Evolutionary conservation across 2,329 filamentous ascomycete genomes (phyloP).

Genomic region (Fonsecaea multimorphosa): DNA sequence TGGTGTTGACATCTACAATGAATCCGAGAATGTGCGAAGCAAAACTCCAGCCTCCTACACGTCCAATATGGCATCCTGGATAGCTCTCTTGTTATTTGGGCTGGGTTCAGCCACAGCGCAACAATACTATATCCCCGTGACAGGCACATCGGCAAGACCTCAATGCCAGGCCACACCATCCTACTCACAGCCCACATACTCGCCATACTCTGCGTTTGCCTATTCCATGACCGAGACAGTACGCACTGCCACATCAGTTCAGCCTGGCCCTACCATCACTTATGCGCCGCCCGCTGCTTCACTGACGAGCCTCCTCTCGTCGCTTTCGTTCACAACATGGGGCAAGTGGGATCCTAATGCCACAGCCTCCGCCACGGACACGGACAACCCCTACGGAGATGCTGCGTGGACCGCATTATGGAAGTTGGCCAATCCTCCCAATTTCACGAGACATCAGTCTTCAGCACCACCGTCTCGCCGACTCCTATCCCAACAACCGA

Average conservation of each 20-base stretch:
- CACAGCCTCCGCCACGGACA: conserved; percentile 42
- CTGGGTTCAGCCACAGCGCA: conserved; percentile 24
- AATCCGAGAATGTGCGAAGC: not conserved
- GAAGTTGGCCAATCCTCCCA: conserved; percentile 42
- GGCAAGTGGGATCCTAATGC: conserved; percentile 45
- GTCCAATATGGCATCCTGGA: conserved; percentile 6
- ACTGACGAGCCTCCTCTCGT: conserved; percentile 39
- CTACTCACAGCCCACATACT: conserved; percentile 39
- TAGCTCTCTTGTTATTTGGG: not conserved
- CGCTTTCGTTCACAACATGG: conserved; percentile 44
- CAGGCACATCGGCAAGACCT: conserved; percentile 39
- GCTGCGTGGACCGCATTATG: conserved; percentile 48
- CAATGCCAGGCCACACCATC: conserved; percentile 37
- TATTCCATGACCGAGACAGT: conserved; percentile 44
- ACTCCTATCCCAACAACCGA: conserved; percentile 62
- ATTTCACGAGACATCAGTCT: conserved; percentile 49
- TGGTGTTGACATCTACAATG: not conserved
- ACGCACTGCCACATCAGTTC: conserved; percentile 45
- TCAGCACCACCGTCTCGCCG: conserved; percentile 58
- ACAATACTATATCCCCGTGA: conserved; percentile 42
- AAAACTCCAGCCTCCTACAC: not conserved
- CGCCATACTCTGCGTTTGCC: conserved; percentile 40
- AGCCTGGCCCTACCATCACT: conserved; percentile 41
- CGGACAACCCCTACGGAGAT: conserved; percentile 44
- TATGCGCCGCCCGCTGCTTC: conserved; percentile 43